A percentile compares a stretch with the other conserved stretches of the same genome.
Evolutionary conservation across 225 moss, liverwort and hornwort genomes (phyloP).

Genomic region (Antitrichia curtipendula): DNA sequence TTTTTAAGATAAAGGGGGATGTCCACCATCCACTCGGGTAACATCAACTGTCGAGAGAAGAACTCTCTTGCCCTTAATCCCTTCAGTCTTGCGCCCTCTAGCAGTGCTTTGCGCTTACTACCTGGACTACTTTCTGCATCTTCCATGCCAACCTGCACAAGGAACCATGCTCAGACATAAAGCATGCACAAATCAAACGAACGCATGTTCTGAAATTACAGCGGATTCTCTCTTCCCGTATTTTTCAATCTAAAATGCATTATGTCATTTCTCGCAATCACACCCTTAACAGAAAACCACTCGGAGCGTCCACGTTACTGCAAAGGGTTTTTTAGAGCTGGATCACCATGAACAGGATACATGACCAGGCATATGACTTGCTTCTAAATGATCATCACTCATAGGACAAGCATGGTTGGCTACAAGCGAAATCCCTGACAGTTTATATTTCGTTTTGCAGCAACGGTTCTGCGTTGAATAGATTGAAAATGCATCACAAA

Average conservation of each 20-base stretch:
- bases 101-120: slow-evolving; percentile 43
- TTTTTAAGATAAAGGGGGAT: slow-evolving; percentile 61
- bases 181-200: neutral
- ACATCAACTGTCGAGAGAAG: slow-evolving; percentile 90
- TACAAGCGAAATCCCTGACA: neutral
- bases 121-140: slow-evolving; percentile 41
- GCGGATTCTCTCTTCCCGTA: neutral
- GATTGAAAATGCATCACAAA: neutral
- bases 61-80: slow-evolving; percentile 72
- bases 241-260: neutral
- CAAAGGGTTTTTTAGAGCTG: neutral
- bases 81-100: slow-evolving; percentile 68
- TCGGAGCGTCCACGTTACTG: neutral
- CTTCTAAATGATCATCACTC: neutral
- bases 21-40: slow-evolving; percentile 99
- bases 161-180: neutral
- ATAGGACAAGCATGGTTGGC: neutral
- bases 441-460: neutral
- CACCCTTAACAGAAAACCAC: neutral
- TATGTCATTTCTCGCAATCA: neutral
- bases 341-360: neutral
- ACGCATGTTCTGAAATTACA: neutral
- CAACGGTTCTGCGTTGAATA: neutral
- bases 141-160: slow-evolving; percentile 27
- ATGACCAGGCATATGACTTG: neutral